Evolutionary conservation across 495 filamentous ascomycete genomes (phyloP), one percentile per base, ranked within the genome.

Genomic region (Letharia lupina): DNA sequence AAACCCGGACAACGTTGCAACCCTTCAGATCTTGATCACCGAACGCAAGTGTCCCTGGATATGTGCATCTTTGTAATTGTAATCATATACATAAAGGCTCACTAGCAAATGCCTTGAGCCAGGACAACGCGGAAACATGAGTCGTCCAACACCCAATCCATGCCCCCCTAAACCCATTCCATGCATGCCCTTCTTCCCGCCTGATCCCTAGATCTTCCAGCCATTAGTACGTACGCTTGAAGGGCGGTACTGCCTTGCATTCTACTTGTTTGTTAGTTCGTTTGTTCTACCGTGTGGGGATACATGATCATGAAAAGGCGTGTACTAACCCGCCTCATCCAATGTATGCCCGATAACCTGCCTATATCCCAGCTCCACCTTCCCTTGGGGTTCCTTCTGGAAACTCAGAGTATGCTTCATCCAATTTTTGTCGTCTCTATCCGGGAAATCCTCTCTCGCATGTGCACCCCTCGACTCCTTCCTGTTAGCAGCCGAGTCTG

Each of bases 321-420:
- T 33, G 28, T 91, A 96, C 83, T 96, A 91, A 66, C 81, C 52
- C 16, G 52, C 85, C 82, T 90, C 91, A 75, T 96, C 92, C 69
- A 96, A 80, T 28, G 92, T 96, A 66, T 82, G 83, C 69, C 81
- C 81, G 65, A 89, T 84, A 65, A 96, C 92, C 60, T 79, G 80
- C 76, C 92, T 82, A 81, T 96, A 96, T 65, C 80, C 79, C 42
- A 96, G 77, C 56, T 93, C 86, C 60, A 92, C 83, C 77, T 87
- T 82, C 68, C 89, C 89, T 71, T 93, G 90, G 56, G 89, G 87
- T 73, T 87, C 75, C 87, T 91, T 91, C 84, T 98, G 93, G 86
- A 87, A 98, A 71, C 86, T 89, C 69, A 98, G 84, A 45, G 88
- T 96, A 83, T 98, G 93, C 85, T 96, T 97, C 93, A 96, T 97